These are phyloP conservation scores for Haplographium delicatum DNA, from an alignment of 495 filamentous ascomycete genomes.

Conservation along the genomic window DNA sequence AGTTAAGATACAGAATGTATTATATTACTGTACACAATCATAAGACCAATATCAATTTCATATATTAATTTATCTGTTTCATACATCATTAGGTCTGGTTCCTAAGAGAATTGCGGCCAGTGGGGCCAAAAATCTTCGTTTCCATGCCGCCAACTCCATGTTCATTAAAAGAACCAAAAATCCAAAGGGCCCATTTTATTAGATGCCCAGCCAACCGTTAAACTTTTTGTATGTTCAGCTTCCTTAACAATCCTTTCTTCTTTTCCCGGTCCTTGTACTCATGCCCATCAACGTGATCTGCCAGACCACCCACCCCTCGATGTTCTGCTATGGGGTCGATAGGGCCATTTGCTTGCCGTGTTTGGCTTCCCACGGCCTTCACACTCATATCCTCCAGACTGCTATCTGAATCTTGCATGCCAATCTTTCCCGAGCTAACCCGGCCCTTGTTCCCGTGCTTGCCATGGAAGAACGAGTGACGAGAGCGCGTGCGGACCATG, in stretches of 20 bases:
- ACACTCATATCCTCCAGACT: background rate
- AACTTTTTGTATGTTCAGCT: slow-evolving; percentile 8
- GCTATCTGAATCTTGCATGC: slow-evolving; percentile 14
- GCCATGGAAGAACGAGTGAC: slow-evolving; percentile 3
- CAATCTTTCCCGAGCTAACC: background rate
- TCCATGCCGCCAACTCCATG: no score
- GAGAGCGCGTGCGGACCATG: background rate
- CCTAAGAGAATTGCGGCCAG: no score
- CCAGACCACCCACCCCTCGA: background rate
- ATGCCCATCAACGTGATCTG: background rate
- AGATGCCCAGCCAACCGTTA: background rate
- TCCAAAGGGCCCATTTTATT: background rate
- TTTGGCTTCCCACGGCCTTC: background rate
- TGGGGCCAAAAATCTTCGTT: no score
- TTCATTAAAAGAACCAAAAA: no score
- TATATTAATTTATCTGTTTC: background rate
- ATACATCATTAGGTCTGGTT: no score
- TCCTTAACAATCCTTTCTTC: slow-evolving; percentile 12
- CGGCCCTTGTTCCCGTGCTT: slow-evolving; percentile 2
- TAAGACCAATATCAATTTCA: background rate
- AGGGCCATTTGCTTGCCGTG: background rate
- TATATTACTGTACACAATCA: background rate
- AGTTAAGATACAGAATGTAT: slow-evolving; percentile 32
- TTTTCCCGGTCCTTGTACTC: background rate
- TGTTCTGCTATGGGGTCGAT: background rate